Base-by-base conservation (phyloP, 306 rosid genomes). In the Acacia melanoxylon region DNA sequence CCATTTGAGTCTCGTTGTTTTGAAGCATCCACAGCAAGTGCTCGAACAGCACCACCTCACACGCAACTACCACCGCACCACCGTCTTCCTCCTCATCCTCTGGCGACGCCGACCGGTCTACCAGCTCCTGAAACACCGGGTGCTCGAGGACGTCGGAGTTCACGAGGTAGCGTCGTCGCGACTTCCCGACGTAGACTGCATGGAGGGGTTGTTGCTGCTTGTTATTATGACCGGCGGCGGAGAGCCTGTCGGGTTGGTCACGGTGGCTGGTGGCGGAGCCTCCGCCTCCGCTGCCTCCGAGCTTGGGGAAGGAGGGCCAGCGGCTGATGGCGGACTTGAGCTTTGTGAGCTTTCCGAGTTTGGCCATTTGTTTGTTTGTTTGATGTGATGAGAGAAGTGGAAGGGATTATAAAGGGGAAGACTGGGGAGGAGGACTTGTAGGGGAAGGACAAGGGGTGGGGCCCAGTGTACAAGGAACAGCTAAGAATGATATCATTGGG, bases 21-120 rank as follows among this genome's bases (percentile, higher is more conserved):
- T 93, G 91, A 16, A 95, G 92, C 95, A 95, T 93, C 99, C 99
- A 95, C 49, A 95, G 71, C 86, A 95, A 81, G 85, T 95, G 99
- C 81, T 95, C 98, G 20, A 95, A 95, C 88, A 95, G 78, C 66
- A 95, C 99, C 56, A 95, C 98, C 84, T 95, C 98, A 69, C 99
- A 93, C 0, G 93, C 78, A 37, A 91, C 92, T 35, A 83, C 88
- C 2, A 90, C 81, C 9, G 85, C 92, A 2, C 78, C 85, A 10
- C 74, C 85, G 15, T 40, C 19, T 37, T 41, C 49, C 27, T 19
- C 10, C 0, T 52, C 11, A 22, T 16, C n/a, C 58, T 17, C 2
- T 4, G 1, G 5, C 0, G 27, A 15, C 0, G 52, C 40, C 4
- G 97, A 91, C 82, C 81, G 89, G 72, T 90, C 99, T 20, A 93